phyloP scores from a whole-genome alignment of 257 asterid genomes.

The Echium plantagineum region DNA sequence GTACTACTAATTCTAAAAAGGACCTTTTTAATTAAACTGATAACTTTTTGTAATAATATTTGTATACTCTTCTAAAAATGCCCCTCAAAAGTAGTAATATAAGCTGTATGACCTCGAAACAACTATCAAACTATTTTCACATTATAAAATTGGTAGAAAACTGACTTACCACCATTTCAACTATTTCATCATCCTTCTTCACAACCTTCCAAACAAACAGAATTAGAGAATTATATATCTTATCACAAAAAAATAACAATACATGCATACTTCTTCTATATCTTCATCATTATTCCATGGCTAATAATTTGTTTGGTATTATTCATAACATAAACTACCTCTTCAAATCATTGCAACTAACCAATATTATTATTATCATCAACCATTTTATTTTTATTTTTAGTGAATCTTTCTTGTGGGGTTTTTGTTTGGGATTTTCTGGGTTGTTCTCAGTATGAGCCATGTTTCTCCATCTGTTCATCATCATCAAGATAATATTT shows the following conservation, averaged over 20 bases:
- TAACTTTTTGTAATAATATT: conserved; percentile 36
- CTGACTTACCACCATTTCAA: conserved; percentile 58
- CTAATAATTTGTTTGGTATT: background rate
- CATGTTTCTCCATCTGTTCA: conserved; percentile 42
- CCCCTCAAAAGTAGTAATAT: conserved; percentile 19
- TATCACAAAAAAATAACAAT: no score
- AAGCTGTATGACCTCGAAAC: conserved; percentile 9
- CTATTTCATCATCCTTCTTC: conserved; percentile 27
- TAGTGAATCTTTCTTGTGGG: background rate
- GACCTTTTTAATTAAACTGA: conserved; percentile 45
- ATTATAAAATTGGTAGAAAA: conserved; percentile 3
- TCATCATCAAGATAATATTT: conserved; percentile 13
- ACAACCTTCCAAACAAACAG: conserved; percentile 77
- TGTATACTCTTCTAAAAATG: conserved; percentile 17
- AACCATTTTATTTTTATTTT: background rate
- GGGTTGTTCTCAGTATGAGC: conserved; percentile 42
- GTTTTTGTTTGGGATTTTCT: conserved; percentile 10
- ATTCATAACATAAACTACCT: background rate
- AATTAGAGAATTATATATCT: conserved; percentile 16
- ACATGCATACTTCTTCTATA: no score
- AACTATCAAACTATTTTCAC: no score
- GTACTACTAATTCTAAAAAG: conserved; percentile 28
- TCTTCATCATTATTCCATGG: conserved; percentile 3
- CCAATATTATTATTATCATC: background rate
- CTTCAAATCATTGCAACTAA: background rate